Percentiles rank a stretch among this genome's conserved stretches.
phyloP scores from a whole-genome alignment of 768 basidiomycete genomes.

The Agrocybe chaxingu region DNA sequence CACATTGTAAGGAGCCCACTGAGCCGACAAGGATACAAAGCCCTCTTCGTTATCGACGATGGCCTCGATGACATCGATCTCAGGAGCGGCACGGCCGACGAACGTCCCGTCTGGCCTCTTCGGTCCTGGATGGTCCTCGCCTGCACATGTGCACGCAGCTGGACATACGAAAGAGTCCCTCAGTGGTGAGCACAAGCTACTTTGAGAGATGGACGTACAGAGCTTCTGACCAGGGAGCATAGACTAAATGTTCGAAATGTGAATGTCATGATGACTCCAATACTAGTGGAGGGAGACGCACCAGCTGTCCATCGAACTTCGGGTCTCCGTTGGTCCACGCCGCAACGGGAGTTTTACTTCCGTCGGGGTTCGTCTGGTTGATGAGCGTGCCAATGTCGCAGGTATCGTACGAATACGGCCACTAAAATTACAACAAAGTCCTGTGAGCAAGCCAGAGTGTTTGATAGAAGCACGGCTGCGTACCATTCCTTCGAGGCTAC shows the following conservation, averaged over 20 bases:
- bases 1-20: slow-evolving; percentile 62
- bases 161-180: background rate
- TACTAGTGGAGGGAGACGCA: slow-evolving; percentile 12
- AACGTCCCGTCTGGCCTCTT: slow-evolving; percentile 46
- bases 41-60: slow-evolving; percentile 29
- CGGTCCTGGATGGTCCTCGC: slow-evolving; percentile 43
- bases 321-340: slow-evolving; percentile 44
- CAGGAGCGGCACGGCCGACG: slow-evolving; percentile 62
- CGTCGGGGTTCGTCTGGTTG: slow-evolving; percentile 70
- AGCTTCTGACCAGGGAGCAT: slow-evolving; percentile 66
- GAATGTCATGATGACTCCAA: background rate
- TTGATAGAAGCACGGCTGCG: slow-evolving; percentile 10
- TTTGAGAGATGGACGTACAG: slow-evolving; percentile 17
- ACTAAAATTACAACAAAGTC: slow-evolving; percentile 26
- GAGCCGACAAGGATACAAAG: slow-evolving; percentile 40
- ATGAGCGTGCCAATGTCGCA: slow-evolving; percentile 81
- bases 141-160: slow-evolving; percentile 40
- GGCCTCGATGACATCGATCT: slow-evolving; percentile 72
- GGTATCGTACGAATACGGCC: slow-evolving; percentile 70
- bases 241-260: slow-evolving; percentile 34
- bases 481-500: slow-evolving; percentile 66
- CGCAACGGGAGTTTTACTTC: slow-evolving; percentile 43
- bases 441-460: too few species aligned
- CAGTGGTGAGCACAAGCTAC: background rate
- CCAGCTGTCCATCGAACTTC: slow-evolving; percentile 35